Evolutionary conservation across 495 filamentous ascomycete genomes (phyloP).

Genomic region (Thermothielavioides terrestris): DNA sequence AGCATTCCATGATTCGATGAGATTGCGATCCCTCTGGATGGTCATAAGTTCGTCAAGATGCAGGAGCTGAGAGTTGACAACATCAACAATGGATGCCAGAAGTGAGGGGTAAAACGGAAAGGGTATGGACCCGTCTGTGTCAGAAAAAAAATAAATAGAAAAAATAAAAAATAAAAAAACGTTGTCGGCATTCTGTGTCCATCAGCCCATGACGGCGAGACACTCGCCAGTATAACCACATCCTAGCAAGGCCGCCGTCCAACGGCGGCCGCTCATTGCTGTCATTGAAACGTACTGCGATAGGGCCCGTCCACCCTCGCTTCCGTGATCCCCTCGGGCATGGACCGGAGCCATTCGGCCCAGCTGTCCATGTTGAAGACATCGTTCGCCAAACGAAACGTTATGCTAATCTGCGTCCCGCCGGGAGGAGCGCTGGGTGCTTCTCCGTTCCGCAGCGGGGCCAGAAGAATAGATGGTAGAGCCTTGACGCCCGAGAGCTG

Average conservation of each 20-base stretch:
- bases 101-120: too few relatives aligned
- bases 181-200: constrained; percentile 7
- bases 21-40: too few relatives aligned
- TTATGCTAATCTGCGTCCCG: constrained; percentile 31
- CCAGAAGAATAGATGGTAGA: constrained; percentile 39
- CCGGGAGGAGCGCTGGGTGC: constrained; percentile 12
- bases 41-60: constrained; percentile 1
- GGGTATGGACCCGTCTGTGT: too few relatives aligned
- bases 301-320: constrained; percentile 40
- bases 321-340: constrained; percentile 42
- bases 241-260: not conserved
- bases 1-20: too few relatives aligned
- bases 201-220: not conserved
- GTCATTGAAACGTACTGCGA: constrained; percentile 39
- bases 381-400: constrained; percentile 36
- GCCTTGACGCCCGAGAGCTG: constrained; percentile 37
- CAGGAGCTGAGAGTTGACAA: not conserved
- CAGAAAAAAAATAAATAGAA: too few relatives aligned
- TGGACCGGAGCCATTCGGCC: constrained; percentile 43
- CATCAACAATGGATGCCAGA: not conserved
- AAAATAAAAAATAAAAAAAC: not conserved
- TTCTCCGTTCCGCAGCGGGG: constrained; percentile 24
- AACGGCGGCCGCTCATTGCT: not conserved
- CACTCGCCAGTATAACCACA: not conserved
- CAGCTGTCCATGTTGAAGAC: constrained; percentile 34